Base-by-base conservation (phyloP, 129 eudicot species). In the Logfia minima region DNA sequence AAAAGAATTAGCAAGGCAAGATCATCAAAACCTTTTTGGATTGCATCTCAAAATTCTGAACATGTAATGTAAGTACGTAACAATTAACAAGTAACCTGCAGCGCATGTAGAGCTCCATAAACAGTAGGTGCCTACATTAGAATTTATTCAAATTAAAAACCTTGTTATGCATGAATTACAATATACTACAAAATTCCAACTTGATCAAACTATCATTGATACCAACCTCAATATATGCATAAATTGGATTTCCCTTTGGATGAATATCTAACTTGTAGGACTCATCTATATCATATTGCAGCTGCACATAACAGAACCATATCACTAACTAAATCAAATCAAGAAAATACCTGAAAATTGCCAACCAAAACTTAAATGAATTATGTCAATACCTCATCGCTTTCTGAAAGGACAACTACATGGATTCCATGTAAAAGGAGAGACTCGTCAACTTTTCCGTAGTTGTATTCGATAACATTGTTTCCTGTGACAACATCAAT, bases 101-200 rank as follows among this genome's bases (percentile, higher is more conserved):
- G 84, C 51, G 89, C 98, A 81, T 94, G 99, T 74, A 94, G 83
- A 83, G 97, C 97, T 70, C 99, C 99, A 79, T 94, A 94, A 70
- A 94, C 89, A 5, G 99, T 87, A 68, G 77, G 76, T 80, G 99
- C 99, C 98, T 93, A 87, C 90, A 87, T 66, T 19, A 55, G 53
- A 70, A 78, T 26, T 67, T 11, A 61, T 76, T 0, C 71, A 71
- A 61, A 71, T 68, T 14, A 73, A 77, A 78, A 48, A 74, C 55
- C 61, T 75, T 63, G 5, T 61, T 62, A 62, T 52, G 21, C 52
- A 78, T 55, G 14, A 56, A 32, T 72, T 22, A 62, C 17, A 31
- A 65, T 52, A 69, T 17, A 45, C 3, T 59, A 34, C 26, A 70
- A 48, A 11, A 11, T 61, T 71, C 37, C 26, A 68, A 69, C 58